Evolutionary conservation across 306 rosid genomes (phyloP).

Genomic region (Pterocarpus macrocarpus): DNA sequence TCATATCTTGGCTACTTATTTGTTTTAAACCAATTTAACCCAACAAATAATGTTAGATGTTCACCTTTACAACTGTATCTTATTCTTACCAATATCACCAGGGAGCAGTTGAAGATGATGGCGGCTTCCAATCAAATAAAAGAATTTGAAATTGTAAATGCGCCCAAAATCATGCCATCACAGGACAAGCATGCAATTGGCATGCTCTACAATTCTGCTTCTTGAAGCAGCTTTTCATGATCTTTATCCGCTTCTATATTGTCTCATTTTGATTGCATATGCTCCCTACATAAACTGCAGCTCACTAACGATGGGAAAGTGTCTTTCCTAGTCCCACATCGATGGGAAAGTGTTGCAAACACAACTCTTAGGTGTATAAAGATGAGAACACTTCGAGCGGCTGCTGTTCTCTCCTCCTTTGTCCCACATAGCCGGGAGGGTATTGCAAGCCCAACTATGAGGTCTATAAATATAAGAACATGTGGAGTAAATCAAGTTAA

Average conservation of each 20-base stretch:
- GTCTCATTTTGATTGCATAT: neutral
- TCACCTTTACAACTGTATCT: conserved; percentile 9
- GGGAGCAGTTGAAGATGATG: conserved; percentile 11
- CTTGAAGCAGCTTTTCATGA: conserved; percentile 41
- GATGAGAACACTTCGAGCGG: too few relatives aligned
- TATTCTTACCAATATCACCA: conserved; percentile 6
- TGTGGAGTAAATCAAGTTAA: too few relatives aligned
- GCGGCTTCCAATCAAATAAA: conserved; percentile 35
- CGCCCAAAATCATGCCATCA: conserved; percentile 35
- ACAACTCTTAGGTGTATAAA: too few relatives aligned
- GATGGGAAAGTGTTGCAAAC: too few relatives aligned
- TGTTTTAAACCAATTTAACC: conserved; percentile 38
- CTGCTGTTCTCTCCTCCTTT: too few relatives aligned
- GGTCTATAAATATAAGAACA: too few relatives aligned
- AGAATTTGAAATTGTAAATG: conserved; percentile 42
- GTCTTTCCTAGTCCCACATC: too few relatives aligned
- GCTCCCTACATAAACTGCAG: conserved; percentile 37
- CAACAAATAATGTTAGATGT: conserved; percentile 21
- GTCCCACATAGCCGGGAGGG: too few relatives aligned
- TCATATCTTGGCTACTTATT: conserved; percentile 9
- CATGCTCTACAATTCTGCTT: conserved; percentile 25
- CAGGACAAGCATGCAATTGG: conserved; percentile 30
- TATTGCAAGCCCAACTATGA: too few relatives aligned
- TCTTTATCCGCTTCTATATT: conserved; percentile 19
- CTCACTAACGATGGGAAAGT: conserved; percentile 34